Conservation (phyloP, 2,329 filamentous ascomycete genomes). For the Pyrenophora graminea region DNA sequence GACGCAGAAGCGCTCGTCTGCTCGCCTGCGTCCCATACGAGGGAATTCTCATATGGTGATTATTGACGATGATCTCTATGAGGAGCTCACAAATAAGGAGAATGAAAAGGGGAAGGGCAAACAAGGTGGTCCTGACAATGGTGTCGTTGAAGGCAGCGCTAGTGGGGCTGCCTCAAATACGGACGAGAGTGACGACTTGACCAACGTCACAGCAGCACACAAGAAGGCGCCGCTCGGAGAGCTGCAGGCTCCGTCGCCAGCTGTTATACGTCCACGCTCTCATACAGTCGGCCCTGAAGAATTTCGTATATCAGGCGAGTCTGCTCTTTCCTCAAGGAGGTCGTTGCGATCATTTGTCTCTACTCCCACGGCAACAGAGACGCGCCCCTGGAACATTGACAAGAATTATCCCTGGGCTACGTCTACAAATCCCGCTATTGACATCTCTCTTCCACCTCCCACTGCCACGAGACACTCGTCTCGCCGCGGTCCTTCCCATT, state of each 20-base stretch:
- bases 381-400: conserved; percentile 54
- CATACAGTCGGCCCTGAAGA: conserved; percentile 25
- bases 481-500: conserved; percentile 36
- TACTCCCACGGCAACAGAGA: conserved; percentile 39
- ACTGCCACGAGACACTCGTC: conserved; percentile 32
- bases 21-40: conserved; percentile 40
- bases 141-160: conserved; percentile 8
- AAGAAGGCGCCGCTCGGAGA: conserved; percentile 22
- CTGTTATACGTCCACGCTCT: conserved; percentile 30
- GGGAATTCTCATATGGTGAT: conserved; percentile 39
- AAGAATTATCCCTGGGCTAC: conserved; percentile 54
- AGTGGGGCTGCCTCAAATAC: conserved; percentile 19
- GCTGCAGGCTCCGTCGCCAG: conserved; percentile 33
- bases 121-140: conserved; percentile 11
- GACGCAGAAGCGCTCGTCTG: conserved; percentile 41
- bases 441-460: conserved; percentile 49
- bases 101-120: conserved; percentile 13
- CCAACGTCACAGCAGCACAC: conserved; percentile 19
- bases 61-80: conserved; percentile 41
- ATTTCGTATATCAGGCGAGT: conserved; percentile 23
- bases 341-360: conserved; percentile 34
- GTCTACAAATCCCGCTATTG: conserved; percentile 41
- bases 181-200: conserved; percentile 12
- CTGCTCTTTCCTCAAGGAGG: conserved; percentile 29
- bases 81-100: conserved; percentile 36